These are phyloP conservation scores for Globisporangium cederbergense DNA, from an alignment of 352 stramenopile species.

Conservation along the genomic window DNA sequence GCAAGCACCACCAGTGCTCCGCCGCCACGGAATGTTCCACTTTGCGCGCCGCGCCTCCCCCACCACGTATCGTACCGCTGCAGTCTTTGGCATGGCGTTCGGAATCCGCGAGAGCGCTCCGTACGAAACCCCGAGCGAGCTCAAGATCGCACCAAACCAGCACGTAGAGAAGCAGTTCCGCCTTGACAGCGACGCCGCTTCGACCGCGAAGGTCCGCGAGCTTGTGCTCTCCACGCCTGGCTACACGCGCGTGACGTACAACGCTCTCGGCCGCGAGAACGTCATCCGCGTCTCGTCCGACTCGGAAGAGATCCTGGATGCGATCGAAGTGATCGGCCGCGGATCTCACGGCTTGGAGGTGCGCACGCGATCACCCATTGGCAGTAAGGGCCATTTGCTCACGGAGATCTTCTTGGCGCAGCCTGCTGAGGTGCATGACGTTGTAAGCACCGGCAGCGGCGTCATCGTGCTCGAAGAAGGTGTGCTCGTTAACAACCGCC, in stretches of 20 bases:
- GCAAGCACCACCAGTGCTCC: background rate
- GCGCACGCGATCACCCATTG: background rate
- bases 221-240: slow-evolving; percentile 23
- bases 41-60: background rate
- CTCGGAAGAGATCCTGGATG: slow-evolving; percentile 11
- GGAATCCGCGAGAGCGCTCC: slow-evolving; percentile 5
- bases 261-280: slow-evolving; percentile 13
- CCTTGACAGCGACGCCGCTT: slow-evolving; percentile 5
- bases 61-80: slow-evolving; percentile 2
- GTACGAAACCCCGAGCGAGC: slow-evolving; percentile 14
- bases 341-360: slow-evolving; percentile 19
- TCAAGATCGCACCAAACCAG: slow-evolving; percentile 20
- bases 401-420: slow-evolving; percentile 26
- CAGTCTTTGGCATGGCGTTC: slow-evolving; percentile 12
- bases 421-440: slow-evolving; percentile 12
- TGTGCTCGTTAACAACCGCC: slow-evolving; percentile 21
- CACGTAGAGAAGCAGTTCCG: slow-evolving; percentile 19
- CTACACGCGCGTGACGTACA: slow-evolving; percentile 27
- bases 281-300: slow-evolving; percentile 26
- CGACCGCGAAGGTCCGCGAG: slow-evolving; percentile 13
- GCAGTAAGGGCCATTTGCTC: slow-evolving; percentile 20
- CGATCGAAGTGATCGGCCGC: slow-evolving; percentile 14
- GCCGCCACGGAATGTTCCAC: slow-evolving; percentile 1
- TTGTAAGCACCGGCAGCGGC: slow-evolving; percentile 9
- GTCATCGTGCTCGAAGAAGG: slow-evolving; percentile 27